Conservation (phyloP, 345 rosid species). For the Fremontodendron californicum region DNA sequence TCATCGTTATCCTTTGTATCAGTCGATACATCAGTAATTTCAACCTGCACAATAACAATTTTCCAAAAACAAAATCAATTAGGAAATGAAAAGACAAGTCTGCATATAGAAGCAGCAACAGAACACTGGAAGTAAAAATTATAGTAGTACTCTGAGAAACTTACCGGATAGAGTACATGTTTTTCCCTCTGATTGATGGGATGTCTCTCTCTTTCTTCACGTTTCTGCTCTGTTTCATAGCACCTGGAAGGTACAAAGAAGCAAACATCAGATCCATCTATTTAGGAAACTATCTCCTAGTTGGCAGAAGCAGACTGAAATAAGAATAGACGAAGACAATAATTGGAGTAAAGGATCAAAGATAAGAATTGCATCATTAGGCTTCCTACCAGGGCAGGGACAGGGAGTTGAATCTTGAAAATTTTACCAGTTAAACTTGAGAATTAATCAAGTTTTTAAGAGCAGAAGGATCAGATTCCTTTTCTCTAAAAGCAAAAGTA, state of each 20-base stretch:
- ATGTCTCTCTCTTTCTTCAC: constrained; percentile 84
- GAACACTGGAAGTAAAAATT: constrained; percentile 1
- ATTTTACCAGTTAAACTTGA: no score
- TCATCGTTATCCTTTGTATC: constrained; percentile 95
- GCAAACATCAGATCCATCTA: constrained; percentile 14
- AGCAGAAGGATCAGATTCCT: background rate
- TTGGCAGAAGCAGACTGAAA: background rate
- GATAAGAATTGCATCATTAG: background rate
- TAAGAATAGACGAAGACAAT: background rate
- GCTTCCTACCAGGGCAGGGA: background rate
- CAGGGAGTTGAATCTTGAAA: background rate
- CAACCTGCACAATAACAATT: constrained; percentile 44
- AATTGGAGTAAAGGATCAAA: background rate
- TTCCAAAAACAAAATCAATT: constrained; percentile 18
- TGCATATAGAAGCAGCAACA: constrained; percentile 12
- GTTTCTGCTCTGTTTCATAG: constrained; percentile 75
- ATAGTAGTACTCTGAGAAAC: constrained; percentile 25
- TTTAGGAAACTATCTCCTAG: background rate
- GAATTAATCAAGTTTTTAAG: background rate
- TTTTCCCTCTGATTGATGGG: constrained; percentile 71
- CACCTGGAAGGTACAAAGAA: constrained; percentile 52
- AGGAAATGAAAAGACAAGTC: constrained; percentile 3
- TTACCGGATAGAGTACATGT: constrained; percentile 73
- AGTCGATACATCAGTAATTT: constrained; percentile 57
- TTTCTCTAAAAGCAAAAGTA: background rate